A percentile compares a stretch with the other conserved stretches of the same genome.
phyloP scores from a whole-genome alignment of 495 filamentous ascomycete genomes.

The Podospora conica region DNA sequence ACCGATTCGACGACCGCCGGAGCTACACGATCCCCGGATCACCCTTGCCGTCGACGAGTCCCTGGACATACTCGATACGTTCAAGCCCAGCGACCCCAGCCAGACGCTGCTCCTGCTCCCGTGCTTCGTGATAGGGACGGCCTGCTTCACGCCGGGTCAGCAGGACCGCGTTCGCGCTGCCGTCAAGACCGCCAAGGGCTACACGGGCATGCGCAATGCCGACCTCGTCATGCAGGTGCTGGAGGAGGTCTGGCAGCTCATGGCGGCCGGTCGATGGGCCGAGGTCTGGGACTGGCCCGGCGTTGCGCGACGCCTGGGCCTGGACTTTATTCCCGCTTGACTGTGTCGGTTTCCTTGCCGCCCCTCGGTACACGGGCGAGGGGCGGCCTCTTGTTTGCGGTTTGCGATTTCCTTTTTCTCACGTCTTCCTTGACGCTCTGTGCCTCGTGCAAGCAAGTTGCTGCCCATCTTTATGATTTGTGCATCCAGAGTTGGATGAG shows the following conservation, averaged over 20 bases:
- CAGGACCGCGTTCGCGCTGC: constrained; percentile 64
- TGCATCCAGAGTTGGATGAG: background rate
- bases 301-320: constrained; percentile 66
- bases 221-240: constrained; percentile 69
- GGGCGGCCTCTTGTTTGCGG: background rate
- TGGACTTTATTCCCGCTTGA: constrained; percentile 65
- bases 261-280: constrained; percentile 67
- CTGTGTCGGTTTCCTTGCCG: background rate
- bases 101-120: constrained; percentile 86
- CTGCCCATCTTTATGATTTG: background rate
- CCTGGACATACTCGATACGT: constrained; percentile 55
- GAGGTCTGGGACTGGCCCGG: constrained; percentile 87
- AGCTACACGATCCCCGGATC: constrained; percentile 54
- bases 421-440: background rate
- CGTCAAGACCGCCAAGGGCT: constrained; percentile 63
- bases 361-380: background rate
- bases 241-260: constrained; percentile 73
- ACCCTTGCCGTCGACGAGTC: constrained; percentile 72
- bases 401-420: constrained; percentile 1
- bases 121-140: constrained; percentile 81
- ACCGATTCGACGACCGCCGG: constrained; percentile 34
- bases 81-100: constrained; percentile 48
- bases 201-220: constrained; percentile 77
- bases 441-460: background rate
- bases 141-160: constrained; percentile 64